Evolutionary conservation across 148 eudicot species (phyloP), one percentile per base, ranked within the genome.

Genomic region (Rhododendron williamsianum): DNA sequence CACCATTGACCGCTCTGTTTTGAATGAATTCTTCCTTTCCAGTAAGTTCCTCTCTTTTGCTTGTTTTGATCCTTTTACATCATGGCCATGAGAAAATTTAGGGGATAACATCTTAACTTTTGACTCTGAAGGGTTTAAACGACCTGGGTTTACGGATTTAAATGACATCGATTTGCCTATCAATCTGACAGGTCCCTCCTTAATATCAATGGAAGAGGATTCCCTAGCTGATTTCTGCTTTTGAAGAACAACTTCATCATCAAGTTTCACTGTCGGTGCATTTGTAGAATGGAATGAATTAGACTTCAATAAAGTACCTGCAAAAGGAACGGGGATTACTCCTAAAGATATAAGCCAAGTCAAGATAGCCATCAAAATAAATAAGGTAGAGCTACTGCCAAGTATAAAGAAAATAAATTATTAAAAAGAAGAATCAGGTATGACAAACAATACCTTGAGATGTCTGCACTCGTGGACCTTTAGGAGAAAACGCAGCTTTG

Each of bases 41-140:
- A 92, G 86, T 43, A 86, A 76, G 84, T 69, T 90, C 85, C 93
- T 86, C 12, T 92, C 91, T 90, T 93, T 92, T 76, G 88, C 88
- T 71, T 90, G 91, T 86, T 88, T 95, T 36, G 77, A 88, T 69
- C 94, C 94, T 91, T 89, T 95, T 3, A 71, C 51, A 65, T 96
- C 98, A 86, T 88, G 93, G 72, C 82, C 85, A 87, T 90, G 95
- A 87, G 94, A 86, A 82, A 88, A 87, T 60, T 91, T 92, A 38
- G 98, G 91, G 63, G 98, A 93, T 73, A 95, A 86, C 98, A 94
- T 94, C 91, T 96, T 95, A 46, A 91, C 94, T 91, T 94, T 95
- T 36, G 97, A 92, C 85, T 94, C 98, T 81, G 77, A 84, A 18
- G 83, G 74, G 86, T 74, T 88, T 79, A 89, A 79, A 56, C 95